Conservation (phyloP, 306 rosid genomes). For the Arachis hypogaea region DNA sequence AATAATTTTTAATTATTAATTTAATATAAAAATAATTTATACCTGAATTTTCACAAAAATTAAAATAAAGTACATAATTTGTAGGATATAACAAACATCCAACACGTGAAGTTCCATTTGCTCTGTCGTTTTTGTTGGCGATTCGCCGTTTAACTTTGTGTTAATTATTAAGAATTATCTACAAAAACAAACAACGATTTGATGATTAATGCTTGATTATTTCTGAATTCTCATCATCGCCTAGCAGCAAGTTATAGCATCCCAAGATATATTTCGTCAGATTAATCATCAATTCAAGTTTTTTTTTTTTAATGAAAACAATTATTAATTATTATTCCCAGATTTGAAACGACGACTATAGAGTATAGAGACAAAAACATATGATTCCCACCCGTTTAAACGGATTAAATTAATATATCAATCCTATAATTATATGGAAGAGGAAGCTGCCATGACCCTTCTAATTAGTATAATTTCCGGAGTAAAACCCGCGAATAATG, state of each 20-base stretch:
- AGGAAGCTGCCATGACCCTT: neutral
- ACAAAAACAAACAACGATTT: neutral
- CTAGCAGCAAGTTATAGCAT: neutral
- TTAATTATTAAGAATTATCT: neutral
- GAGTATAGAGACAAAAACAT: neutral
- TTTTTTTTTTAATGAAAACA: neutral
- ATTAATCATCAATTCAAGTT: neutral
- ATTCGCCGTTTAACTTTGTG: neutral
- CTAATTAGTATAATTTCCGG: neutral
- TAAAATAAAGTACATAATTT: neutral
- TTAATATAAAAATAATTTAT: too few species aligned
- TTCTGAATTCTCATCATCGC: neutral
- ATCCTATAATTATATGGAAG: neutral
- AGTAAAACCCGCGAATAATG: slow-evolving; percentile 17
- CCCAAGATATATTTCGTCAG: slow-evolving; percentile 3
- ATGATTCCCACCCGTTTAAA: neutral
- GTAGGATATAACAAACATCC: neutral
- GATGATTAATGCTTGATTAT: neutral
- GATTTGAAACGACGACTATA: neutral
- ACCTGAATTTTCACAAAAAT: too few species aligned
- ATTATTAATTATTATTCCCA: neutral
- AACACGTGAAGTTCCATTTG: slow-evolving; percentile 6
- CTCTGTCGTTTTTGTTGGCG: slow-evolving; percentile 18
- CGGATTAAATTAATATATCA: neutral
- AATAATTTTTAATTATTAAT: too few species aligned